Conservation (phyloP, 139 green algal genomes). For the Chlamydomonas sp. region DNA sequence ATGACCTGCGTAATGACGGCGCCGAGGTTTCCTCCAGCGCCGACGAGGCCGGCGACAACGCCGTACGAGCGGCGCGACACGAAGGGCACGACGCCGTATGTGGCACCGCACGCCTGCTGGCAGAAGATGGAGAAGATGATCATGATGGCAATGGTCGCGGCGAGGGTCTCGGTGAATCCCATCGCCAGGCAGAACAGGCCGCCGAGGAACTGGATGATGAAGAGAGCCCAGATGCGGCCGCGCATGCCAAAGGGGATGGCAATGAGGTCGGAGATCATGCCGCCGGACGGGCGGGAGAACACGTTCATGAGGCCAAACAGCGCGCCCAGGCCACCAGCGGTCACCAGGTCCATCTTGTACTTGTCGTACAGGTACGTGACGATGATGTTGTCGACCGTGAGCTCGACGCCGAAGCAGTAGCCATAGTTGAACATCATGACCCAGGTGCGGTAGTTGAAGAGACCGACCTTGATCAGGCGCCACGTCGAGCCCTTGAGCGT, state of each 20-base stretch:
- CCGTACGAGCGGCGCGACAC: conserved; percentile 73
- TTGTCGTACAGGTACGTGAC: conserved; percentile 62
- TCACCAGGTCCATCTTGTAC: conserved; percentile 51
- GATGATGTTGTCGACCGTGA: conserved; percentile 78
- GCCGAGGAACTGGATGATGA: conserved; percentile 54
- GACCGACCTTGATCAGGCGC: conserved; percentile 47
- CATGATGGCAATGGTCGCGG: conserved; percentile 68
- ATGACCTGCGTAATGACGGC: conserved; percentile 76
- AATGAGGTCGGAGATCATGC: conserved; percentile 52
- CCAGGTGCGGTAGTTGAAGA: conserved; percentile 32
- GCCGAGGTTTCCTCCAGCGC: conserved; percentile 85
- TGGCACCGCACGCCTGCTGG: conserved; percentile 46
- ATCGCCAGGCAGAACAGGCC: conserved; percentile 76
- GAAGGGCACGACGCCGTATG: conserved; percentile 88
- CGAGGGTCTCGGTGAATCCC: conserved; percentile 55
- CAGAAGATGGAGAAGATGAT: conserved; percentile 80
- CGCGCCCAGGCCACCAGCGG: conserved; percentile 20
- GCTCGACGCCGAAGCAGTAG: conserved; percentile 78
- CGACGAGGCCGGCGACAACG: conserved; percentile 80
- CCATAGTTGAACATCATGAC: conserved; percentile 62
- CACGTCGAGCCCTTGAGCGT: conserved; percentile 50
- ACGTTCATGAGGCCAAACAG: conserved; percentile 91
- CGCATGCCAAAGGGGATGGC: conserved; percentile 60
- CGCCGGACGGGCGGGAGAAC: conserved; percentile 72
- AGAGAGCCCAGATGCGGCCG: conserved; percentile 71